phyloP scores from a whole-genome alignment of 1,284 basidiomycete genomes.

The Meira nashicola region DNA sequence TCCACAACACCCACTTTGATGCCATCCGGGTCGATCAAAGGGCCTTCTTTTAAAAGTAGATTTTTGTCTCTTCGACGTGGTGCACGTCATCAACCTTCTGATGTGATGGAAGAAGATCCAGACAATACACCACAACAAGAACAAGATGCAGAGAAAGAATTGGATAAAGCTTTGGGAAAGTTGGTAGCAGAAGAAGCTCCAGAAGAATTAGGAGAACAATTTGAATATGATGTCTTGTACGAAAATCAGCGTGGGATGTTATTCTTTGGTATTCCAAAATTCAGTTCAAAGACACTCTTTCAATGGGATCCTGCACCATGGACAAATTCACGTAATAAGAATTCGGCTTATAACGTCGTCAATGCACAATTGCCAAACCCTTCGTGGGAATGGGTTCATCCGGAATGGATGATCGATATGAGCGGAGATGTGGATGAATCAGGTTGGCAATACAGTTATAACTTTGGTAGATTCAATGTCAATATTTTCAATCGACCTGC shows the following conservation, averaged over 20 bases:
- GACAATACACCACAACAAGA: constrained; percentile 13
- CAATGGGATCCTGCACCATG: constrained; percentile 48
- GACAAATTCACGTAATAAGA: constrained; percentile 31
- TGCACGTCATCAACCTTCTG: constrained; percentile 24
- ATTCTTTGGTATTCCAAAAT: constrained; percentile 48
- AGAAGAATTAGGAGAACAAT: constrained; percentile 27
- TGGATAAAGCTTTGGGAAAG: constrained; percentile 33
- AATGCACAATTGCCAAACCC: constrained; percentile 51
- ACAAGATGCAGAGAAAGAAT: constrained; percentile 26
- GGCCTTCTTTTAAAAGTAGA: background rate
- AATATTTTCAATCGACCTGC: constrained; percentile 25
- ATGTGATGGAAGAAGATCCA: constrained; percentile 19
- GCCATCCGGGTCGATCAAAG: background rate
- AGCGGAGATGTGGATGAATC: constrained; percentile 50
- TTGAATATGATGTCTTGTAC: constrained; percentile 49
- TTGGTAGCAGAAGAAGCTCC: constrained; percentile 30
- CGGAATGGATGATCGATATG: constrained; percentile 51
- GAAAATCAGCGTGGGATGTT: constrained; percentile 50
- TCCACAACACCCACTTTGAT: background rate
- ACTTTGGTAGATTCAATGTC: constrained; percentile 35
- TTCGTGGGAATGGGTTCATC: constrained; percentile 51
- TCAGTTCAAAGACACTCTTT: constrained; percentile 44
- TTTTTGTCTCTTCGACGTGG: constrained; percentile 14
- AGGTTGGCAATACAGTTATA: constrained; percentile 50
- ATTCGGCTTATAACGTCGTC: constrained; percentile 44